Percentiles rank a stretch among this genome's conserved stretches.
Evolutionary conservation across 2,329 filamentous ascomycete genomes (phyloP).

Genomic region (Exophiala sideris): DNA sequence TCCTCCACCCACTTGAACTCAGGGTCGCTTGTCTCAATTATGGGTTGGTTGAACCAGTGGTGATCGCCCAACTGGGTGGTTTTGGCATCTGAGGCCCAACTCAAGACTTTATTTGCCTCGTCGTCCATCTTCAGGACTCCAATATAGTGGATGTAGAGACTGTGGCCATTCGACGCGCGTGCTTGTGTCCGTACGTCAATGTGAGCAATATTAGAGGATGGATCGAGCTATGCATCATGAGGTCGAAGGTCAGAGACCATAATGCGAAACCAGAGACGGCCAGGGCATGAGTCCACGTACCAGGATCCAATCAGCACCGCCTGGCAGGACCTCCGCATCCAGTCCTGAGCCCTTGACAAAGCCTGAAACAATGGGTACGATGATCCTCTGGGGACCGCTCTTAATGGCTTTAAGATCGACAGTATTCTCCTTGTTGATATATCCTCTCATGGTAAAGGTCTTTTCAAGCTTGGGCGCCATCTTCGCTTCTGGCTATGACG

Average conservation of each 20-base stretch:
- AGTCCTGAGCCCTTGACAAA: conserved; percentile 3
- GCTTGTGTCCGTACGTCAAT: conserved; percentile 13
- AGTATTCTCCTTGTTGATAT: not conserved
- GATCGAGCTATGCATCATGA: not conserved
- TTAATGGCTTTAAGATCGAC: not conserved
- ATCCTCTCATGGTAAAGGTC: conserved; percentile 1
- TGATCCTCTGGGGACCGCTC: not conserved
- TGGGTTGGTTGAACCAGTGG: conserved; percentile 9
- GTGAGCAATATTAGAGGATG: conserved; percentile 7
- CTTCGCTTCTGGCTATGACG: not conserved
- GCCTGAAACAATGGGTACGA: not conserved
- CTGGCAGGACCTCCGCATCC: not conserved
- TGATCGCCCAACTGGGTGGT: conserved; percentile 10
- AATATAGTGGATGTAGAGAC: conserved; percentile 14
- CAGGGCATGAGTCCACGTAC: not conserved
- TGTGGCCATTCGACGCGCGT: conserved; percentile 2
- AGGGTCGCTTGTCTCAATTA: conserved; percentile 11
- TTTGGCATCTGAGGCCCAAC: conserved; percentile 9
- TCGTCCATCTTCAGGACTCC: conserved; percentile 18
- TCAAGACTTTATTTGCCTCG: not conserved
- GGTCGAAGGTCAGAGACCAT: no score
- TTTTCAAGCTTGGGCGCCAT: conserved; percentile 5
- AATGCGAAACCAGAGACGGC: no score
- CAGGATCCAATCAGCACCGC: conserved; percentile 5
- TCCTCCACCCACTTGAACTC: conserved; percentile 20